Percentiles rank a stretch among this genome's conserved stretches.
Conservation (phyloP, 148 eudicot genomes). For the Silene latifolia region DNA sequence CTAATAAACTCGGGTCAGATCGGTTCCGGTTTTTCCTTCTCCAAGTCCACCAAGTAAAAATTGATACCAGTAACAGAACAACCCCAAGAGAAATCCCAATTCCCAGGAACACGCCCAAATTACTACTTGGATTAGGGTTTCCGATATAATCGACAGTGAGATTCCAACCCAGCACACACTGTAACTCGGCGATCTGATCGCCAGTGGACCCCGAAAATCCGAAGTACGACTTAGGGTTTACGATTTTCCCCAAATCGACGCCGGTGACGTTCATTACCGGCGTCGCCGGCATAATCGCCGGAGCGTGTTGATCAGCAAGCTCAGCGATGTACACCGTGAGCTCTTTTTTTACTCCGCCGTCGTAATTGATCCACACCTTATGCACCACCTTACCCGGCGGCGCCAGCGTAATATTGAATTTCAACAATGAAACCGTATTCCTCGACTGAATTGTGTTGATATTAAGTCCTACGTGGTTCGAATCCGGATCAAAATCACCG, state of each 20-base stretch:
- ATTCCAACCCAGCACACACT: slow-evolving; percentile 78
- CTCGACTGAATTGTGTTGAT: slow-evolving; percentile 46
- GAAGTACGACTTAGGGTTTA: slow-evolving; percentile 50
- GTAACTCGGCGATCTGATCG: slow-evolving; percentile 35
- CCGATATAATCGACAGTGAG: slow-evolving; percentile 46
- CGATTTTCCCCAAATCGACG: slow-evolving; percentile 43
- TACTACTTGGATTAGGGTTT: neutral
- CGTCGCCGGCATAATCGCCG: slow-evolving; percentile 29
- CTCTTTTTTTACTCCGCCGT: slow-evolving; percentile 39
- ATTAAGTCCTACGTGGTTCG: slow-evolving; percentile 66
- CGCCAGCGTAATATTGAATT: slow-evolving; percentile 35
- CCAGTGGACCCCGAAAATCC: slow-evolving; percentile 88
- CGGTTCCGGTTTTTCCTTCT: slow-evolving; percentile 15
- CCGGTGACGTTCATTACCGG: slow-evolving; percentile 39
- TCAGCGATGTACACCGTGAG: slow-evolving; percentile 53
- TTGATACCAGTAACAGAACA: slow-evolving; percentile 19
- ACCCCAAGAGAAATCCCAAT: slow-evolving; percentile 10
- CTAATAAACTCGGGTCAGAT: slow-evolving; percentile 41
- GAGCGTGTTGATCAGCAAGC: slow-evolving; percentile 1
- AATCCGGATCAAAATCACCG: slow-evolving; percentile 53
- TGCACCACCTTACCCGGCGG: slow-evolving; percentile 36
- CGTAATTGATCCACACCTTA: slow-evolving; percentile 67
- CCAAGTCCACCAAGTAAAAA: slow-evolving; percentile 15
- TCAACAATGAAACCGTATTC: slow-evolving; percentile 25
- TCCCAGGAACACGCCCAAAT: neutral